Percentiles rank a stretch among this genome's conserved stretches.
These are phyloP conservation scores for Adansonia gregorii DNA, from an alignment of 441 rosid species.

Conservation along the genomic window DNA sequence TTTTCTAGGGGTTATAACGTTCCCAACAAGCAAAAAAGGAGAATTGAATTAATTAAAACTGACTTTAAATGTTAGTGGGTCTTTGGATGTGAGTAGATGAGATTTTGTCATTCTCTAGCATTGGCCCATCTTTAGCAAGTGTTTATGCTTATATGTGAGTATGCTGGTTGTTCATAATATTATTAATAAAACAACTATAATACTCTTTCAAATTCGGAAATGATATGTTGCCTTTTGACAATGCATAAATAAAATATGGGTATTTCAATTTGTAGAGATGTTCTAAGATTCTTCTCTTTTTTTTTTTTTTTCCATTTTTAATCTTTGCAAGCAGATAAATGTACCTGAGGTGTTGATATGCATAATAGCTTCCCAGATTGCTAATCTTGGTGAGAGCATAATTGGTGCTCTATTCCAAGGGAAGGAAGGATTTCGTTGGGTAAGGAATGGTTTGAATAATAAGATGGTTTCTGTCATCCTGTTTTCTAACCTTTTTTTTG, in stretches of 20 bases:
- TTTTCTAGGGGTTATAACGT: neutral
- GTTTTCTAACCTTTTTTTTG: neutral
- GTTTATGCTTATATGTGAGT: neutral
- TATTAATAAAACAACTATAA: too few relatives aligned
- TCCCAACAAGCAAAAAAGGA: neutral
- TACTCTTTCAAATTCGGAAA: neutral
- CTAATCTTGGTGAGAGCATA: slow-evolving; percentile 88
- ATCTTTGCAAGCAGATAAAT: slow-evolving; percentile 55
- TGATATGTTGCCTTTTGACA: neutral
- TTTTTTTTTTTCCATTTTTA: neutral
- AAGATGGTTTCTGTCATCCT: neutral
- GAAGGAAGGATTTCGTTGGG: slow-evolving; percentile 86
- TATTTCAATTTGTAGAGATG: neutral
- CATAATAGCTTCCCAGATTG: slow-evolving; percentile 88
- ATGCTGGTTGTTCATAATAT: neutral
- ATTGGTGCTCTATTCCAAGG: slow-evolving; percentile 87
- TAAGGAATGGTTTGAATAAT: slow-evolving; percentile 34
- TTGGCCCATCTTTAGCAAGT: neutral
- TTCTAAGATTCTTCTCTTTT: neutral
- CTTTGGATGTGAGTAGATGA: neutral
- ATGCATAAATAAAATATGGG: neutral
- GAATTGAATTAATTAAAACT: neutral
- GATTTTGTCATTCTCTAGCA: neutral
- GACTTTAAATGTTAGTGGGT: neutral
- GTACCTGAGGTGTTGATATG: slow-evolving; percentile 71